Evolutionary conservation across 768 basidiomycete species (phyloP).

Genomic region (Candolleomyces eurysporus): DNA sequence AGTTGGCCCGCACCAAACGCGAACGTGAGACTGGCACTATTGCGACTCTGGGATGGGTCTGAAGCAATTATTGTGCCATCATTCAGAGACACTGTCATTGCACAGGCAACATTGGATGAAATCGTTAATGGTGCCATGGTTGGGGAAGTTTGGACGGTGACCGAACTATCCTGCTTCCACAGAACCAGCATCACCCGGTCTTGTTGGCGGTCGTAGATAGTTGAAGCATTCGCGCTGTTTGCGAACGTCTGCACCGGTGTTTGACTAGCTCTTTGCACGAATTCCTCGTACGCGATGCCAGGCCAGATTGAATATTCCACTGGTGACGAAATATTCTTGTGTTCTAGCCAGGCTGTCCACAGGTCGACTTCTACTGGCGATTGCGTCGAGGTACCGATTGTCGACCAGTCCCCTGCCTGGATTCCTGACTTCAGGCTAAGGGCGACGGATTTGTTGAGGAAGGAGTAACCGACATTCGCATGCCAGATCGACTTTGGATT

Average conservation of each 20-base stretch:
- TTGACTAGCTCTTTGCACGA: conserved; percentile 34
- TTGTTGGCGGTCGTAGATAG: conserved; percentile 44
- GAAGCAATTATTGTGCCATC: conserved; percentile 51
- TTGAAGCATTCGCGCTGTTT: conserved; percentile 50
- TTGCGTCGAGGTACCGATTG: conserved; percentile 60
- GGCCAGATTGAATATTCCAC: conserved; percentile 59
- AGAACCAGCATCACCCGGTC: conserved; percentile 50
- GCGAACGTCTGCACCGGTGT: conserved; percentile 34
- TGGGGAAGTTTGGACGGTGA: conserved; percentile 29
- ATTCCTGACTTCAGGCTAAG: conserved; percentile 40
- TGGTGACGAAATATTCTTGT: conserved; percentile 31
- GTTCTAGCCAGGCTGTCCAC: conserved; percentile 62
- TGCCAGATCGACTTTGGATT: conserved; percentile 53
- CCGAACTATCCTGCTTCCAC: conserved; percentile 49
- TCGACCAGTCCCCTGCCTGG: conserved; percentile 58
- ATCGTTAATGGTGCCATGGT: conserved; percentile 27
- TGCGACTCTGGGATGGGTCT: conserved; percentile 61
- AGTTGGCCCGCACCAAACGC: conserved; percentile 21
- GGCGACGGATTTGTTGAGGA: conserved; percentile 35
- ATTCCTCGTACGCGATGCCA: conserved; percentile 37
- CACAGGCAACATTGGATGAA: conserved; percentile 39
- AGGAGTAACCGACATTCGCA: conserved; percentile 59
- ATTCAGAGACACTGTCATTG: conserved; percentile 40
- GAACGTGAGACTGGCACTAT: conserved; percentile 35
- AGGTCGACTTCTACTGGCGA: conserved; percentile 58